Conservation (phyloP, 306 rosid genomes). For the Fragaria nilgerrensis region DNA sequence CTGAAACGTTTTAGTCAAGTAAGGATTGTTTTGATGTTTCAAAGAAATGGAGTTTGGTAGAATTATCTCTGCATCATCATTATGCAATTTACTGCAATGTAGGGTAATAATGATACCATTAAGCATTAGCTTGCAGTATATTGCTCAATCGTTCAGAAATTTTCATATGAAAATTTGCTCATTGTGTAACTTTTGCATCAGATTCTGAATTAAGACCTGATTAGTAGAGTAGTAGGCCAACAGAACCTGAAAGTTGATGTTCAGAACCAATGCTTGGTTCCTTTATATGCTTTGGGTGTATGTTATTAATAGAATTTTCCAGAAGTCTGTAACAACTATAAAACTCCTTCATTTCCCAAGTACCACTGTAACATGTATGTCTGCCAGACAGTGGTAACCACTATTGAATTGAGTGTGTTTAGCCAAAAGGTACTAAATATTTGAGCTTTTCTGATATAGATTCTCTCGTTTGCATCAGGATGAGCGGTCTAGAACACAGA, state of each 20-base stretch:
- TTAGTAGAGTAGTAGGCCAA: neutral
- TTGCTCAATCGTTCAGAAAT: neutral
- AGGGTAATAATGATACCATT: neutral
- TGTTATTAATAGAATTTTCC: no score
- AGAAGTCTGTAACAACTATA: neutral
- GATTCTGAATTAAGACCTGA: neutral
- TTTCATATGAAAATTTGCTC: neutral
- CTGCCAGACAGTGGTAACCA: neutral
- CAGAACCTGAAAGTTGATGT: neutral
- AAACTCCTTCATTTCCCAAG: neutral
- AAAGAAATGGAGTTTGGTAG: neutral
- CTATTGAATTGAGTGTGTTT: neutral
- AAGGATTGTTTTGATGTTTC: neutral
- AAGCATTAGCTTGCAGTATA: neutral
- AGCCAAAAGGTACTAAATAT: neutral
- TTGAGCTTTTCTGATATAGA: neutral
- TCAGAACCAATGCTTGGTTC: neutral
- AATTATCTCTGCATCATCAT: neutral
- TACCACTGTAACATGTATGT: neutral
- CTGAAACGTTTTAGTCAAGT: neutral
- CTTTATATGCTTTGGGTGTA: neutral
- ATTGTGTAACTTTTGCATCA: neutral
- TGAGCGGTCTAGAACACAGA: constrained; percentile 61
- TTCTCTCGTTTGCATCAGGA: constrained; percentile 47
- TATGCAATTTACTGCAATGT: neutral